phyloP scores from a whole-genome alignment of 306 rosid species.

The Vigna unguiculata region DNA sequence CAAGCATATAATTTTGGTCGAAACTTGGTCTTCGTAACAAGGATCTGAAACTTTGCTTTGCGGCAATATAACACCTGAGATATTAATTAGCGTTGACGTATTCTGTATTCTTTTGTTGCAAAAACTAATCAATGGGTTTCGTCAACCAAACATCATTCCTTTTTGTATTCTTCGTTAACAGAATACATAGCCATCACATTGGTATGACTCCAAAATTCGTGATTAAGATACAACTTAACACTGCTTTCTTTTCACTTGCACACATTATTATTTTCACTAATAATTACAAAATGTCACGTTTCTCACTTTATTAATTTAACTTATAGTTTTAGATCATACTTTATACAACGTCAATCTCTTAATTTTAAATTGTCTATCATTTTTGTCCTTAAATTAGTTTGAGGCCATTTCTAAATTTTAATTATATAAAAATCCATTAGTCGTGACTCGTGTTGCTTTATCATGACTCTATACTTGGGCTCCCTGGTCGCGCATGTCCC shows the following conservation, averaged over 20 bases:
- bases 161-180: neutral
- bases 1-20: no score
- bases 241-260: neutral
- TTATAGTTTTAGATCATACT: no score
- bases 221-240: neutral
- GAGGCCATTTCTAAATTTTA: no score
- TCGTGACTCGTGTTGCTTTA: no score
- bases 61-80: no score
- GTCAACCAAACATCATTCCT: neutral
- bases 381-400: no score
- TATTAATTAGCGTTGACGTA: neutral
- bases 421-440: no score
- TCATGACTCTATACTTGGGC: no score
- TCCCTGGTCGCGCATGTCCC: no score
- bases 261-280: neutral
- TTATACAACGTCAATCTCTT: no score
- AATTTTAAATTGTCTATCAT: no score
- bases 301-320: neutral
- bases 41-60: neutral
- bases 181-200: neutral
- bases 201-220: neutral
- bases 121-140: neutral
- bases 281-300: neutral
- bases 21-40: neutral
- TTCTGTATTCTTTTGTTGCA: neutral